phyloP scores from a whole-genome alignment of 2,329 filamentous ascomycete genomes.

The Ambrosiella cleistominuta region DNA sequence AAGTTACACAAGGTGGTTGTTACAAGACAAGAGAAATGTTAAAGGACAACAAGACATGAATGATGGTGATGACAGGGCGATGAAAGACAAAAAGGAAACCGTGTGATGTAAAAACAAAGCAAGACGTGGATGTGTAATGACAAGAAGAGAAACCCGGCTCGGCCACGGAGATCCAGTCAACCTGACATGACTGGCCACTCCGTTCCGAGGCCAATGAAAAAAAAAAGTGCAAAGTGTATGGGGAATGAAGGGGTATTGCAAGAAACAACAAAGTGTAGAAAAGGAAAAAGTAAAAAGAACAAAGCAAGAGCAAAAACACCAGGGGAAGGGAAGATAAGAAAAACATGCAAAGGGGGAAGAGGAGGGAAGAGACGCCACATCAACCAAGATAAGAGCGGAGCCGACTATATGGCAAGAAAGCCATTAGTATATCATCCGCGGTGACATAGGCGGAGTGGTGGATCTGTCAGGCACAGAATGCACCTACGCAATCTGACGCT shows the following conservation, averaged over 20 bases:
- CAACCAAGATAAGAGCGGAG: background rate
- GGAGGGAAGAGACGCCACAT: background rate
- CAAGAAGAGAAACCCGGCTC: conserved; percentile 1
- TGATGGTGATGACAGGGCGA: background rate
- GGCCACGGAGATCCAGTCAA: background rate
- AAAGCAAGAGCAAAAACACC: conserved; percentile 15
- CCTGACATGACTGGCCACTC: background rate
- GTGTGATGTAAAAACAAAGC: background rate
- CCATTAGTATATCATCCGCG: conserved; percentile 4
- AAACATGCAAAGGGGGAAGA: conserved; percentile 4
- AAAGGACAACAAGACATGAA: background rate
- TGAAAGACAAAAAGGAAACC: conserved; percentile 1
- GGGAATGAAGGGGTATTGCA: conserved; percentile 11
- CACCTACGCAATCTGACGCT: conserved; percentile 49
- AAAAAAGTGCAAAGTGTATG: conserved; percentile 7
- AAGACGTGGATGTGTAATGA: background rate
- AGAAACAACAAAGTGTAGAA: conserved; percentile 13
- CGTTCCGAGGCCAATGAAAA: conserved; percentile 5
- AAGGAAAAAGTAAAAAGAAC: conserved; percentile 9
- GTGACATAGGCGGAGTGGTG: too few species aligned
- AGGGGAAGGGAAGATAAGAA: conserved; percentile 3
- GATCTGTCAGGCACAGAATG: too few species aligned
- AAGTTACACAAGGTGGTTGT: background rate
- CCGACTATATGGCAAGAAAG: conserved; percentile 3
- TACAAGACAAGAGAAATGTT: background rate